Percentiles rank a stretch among this genome's conserved stretches.
These are phyloP conservation scores for Xylaria hypoxylon DNA, from an alignment of 2,329 filamentous ascomycete species.

Conservation along the genomic window DNA sequence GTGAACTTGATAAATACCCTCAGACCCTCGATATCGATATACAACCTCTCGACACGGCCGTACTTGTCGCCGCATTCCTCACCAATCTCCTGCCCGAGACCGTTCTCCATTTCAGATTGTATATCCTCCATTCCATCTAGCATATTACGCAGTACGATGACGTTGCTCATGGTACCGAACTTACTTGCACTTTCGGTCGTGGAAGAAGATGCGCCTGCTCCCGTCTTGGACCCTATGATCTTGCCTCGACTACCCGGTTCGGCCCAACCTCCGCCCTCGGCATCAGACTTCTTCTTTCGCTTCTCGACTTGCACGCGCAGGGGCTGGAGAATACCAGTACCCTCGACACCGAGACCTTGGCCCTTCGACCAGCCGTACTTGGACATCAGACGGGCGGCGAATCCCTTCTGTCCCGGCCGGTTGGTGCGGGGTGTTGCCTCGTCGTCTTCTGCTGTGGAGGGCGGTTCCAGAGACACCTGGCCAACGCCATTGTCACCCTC, in stretches of 20 bases:
- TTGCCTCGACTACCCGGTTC: conserved; percentile 77
- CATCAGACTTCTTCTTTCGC: conserved; percentile 80
- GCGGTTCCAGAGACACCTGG: conserved; percentile 48
- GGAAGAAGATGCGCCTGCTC: conserved; percentile 31
- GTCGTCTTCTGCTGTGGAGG: conserved; percentile 23
- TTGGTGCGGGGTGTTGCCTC: conserved; percentile 63
- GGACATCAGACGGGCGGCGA: conserved; percentile 87
- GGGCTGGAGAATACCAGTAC: conserved; percentile 85
- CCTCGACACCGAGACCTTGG: conserved; percentile 83
- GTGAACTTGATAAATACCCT: conserved; percentile 96
- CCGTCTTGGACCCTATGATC: conserved; percentile 78
- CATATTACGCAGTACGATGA: conserved; percentile 87
- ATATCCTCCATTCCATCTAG: conserved; percentile 83
- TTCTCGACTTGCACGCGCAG: conserved; percentile 88
- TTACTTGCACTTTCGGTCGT: conserved; percentile 53
- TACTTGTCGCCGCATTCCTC: conserved; percentile 93
- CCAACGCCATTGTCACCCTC: conserved; percentile 48
- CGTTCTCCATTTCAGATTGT: conserved; percentile 78
- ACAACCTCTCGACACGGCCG: conserved; percentile 82
- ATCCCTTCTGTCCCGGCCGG: conserved; percentile 83
- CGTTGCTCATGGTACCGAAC: conserved; percentile 81
- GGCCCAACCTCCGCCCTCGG: conserved; percentile 81
- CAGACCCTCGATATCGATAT: conserved; percentile 72
- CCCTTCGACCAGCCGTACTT: conserved; percentile 96
- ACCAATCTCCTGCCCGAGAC: conserved; percentile 92